Base-by-base conservation (phyloP, 257 asterid genomes). In the Perilla frutescens region DNA sequence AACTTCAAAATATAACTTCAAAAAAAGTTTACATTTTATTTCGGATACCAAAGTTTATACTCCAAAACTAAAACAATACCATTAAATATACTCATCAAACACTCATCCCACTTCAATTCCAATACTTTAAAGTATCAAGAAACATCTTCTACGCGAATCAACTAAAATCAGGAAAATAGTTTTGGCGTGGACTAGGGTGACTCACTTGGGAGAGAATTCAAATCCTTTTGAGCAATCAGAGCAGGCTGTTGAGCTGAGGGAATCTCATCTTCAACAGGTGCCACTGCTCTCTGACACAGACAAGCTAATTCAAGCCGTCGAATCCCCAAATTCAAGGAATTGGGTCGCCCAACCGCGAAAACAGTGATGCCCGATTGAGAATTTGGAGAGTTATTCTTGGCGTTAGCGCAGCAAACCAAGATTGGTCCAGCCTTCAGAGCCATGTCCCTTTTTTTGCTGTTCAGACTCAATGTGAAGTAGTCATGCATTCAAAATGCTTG, bases 131-230 rank as follows among this genome's bases (percentile, higher is more conserved):
- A 31, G 62, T 49, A 72, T 53, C 26, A 66, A 51, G 59, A 13
- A 57, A 15, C 43, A 64, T 61, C 49, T 43, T 70, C 5, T 62
- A 5, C 36, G 3, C 10, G 62, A 65, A 61, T 31, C 69, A 40
- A 57, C 53, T 2, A 71, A 59, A 32, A 26, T 39, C 20, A 68
- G 67, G 49, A 60, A 32, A 68, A 1, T 4, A 10, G 2, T 57
- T 45, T 60, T 13, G 45, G 69, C 15, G 34, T 20, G 11, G 49
- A 12, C 6, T 39, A 10, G 7, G 12, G 51, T 37, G 32, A 81
- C 93, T 76, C 50, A 92, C 98, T 92, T 58, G 96, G 98, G 70
- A 92, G 86, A 77, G 84, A 83, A 71, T 79, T 89, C 58, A 90
- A 84, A 76, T 90, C 91, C 75, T 75, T 87, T 76, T 83, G 82